phyloP scores from a whole-genome alignment of 2,329 filamentous ascomycete species.

The Aspergillus melleus region DNA sequence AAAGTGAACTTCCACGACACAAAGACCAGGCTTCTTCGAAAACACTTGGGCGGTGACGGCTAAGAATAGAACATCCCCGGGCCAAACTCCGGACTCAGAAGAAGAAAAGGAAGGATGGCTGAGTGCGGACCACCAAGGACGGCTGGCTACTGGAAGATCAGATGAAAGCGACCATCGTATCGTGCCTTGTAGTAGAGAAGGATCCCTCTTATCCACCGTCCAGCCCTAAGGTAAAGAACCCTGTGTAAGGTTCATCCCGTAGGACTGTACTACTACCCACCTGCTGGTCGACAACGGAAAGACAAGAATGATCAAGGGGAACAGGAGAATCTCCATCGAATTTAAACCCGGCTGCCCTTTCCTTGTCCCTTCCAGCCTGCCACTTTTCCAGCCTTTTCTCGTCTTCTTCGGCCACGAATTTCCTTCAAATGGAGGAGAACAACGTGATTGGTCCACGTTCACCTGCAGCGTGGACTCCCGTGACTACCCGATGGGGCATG shows the following conservation, averaged over 20 bases:
- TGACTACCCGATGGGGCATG: too few relatives aligned
- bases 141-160: neutral
- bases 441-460: conserved; percentile 26
- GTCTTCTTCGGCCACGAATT: conserved; percentile 8
- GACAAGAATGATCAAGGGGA: neutral
- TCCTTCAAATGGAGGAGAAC: neutral
- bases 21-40: neutral
- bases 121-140: neutral
- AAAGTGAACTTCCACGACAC: too few relatives aligned
- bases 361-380: neutral
- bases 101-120: neutral
- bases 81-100: too few relatives aligned
- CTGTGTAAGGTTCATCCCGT: neutral
- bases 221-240: too few relatives aligned
- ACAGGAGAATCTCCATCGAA: neutral
- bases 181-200: neutral
- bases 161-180: neutral
- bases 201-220: too few relatives aligned
- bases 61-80: neutral
- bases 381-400: conserved; percentile 1
- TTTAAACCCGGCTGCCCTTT: conserved; percentile 7
- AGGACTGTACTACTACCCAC: too few relatives aligned
- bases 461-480: conserved; percentile 2
- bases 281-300: neutral
- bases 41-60: neutral